Percentiles rank a stretch among this genome's conserved stretches.
Evolutionary conservation across 75 land plant genomes (phyloP).

Genomic region (Sequoiadendron giganteum): DNA sequence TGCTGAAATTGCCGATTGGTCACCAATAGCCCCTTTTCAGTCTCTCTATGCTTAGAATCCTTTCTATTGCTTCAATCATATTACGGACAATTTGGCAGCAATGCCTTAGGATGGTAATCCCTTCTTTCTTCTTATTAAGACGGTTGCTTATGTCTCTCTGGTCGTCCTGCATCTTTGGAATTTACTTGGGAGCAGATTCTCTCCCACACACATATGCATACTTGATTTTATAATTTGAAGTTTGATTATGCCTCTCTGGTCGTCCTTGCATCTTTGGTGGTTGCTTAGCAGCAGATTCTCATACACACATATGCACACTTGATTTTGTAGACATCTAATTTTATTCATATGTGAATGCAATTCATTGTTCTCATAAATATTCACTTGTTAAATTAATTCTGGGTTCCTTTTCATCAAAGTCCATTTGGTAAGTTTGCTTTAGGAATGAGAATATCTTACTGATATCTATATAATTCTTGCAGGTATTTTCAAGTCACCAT

Average conservation of each 20-base stretch:
- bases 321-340: background rate
- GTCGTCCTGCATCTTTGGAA: no score
- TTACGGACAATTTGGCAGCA: background rate
- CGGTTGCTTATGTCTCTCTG: no score
- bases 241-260: no score
- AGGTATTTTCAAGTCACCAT: slow-evolving; percentile 82
- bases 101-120: no score
- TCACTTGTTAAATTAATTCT: background rate
- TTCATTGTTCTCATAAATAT: background rate
- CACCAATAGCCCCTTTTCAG: background rate
- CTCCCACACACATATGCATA: background rate
- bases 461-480: background rate
- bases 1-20: no score
- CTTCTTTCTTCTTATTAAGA: no score
- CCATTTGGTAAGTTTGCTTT: background rate
- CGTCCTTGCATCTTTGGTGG: no score
- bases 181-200: no score
- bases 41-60: background rate
- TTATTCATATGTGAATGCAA: background rate
- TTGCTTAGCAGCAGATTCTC: no score
- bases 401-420: background rate
- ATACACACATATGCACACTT: background rate
- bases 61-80: background rate
- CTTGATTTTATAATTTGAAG: background rate
- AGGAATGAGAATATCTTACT: background rate